Conservation (phyloP, 805 yeast species). For the Nematodospora valgi region DNA sequence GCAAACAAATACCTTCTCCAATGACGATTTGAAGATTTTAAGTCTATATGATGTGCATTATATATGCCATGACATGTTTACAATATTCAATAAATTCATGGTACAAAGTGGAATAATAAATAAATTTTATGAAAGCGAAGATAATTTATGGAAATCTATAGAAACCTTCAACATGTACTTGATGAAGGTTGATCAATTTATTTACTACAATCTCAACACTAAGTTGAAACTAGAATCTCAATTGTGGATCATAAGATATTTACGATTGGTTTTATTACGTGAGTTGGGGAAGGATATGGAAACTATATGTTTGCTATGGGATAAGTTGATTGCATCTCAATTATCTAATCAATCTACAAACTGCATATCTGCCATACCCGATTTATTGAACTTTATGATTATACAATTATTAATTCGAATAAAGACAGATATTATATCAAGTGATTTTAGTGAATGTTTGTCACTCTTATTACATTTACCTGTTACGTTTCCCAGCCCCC, state of each 20-base stretch:
- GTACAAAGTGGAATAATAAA: constrained; percentile 36
- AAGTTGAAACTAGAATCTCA: constrained; percentile 47
- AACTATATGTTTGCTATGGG: constrained; percentile 44
- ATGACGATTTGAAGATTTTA: constrained; percentile 32
- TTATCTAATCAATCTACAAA: constrained; percentile 1
- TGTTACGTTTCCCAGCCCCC: constrained; percentile 16
- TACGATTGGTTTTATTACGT: constrained; percentile 43
- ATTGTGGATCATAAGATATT: constrained; percentile 54
- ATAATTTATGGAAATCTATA: constrained; percentile 42
- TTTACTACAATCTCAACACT: constrained; percentile 42
- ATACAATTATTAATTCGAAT: constrained; percentile 43
- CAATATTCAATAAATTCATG: constrained; percentile 42
- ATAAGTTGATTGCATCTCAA: constrained; percentile 37
- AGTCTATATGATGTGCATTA: constrained; percentile 37
- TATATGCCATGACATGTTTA: constrained; percentile 42
- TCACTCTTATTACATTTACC: constrained; percentile 51
- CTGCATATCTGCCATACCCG: constrained; percentile 22
- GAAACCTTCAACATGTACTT: constrained; percentile 45
- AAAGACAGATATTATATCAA: constrained; percentile 40
- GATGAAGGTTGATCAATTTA: constrained; percentile 48
- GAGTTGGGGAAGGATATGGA: constrained; percentile 43
- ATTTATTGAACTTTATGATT: constrained; percentile 39
- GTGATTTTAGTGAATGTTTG: constrained; percentile 52
- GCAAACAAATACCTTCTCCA: constrained; percentile 20
- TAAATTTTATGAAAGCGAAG: constrained; percentile 38